These are phyloP conservation scores for Alternaria triticina DNA, from an alignment of 2,329 filamentous ascomycete species.

Conservation along the genomic window DNA sequence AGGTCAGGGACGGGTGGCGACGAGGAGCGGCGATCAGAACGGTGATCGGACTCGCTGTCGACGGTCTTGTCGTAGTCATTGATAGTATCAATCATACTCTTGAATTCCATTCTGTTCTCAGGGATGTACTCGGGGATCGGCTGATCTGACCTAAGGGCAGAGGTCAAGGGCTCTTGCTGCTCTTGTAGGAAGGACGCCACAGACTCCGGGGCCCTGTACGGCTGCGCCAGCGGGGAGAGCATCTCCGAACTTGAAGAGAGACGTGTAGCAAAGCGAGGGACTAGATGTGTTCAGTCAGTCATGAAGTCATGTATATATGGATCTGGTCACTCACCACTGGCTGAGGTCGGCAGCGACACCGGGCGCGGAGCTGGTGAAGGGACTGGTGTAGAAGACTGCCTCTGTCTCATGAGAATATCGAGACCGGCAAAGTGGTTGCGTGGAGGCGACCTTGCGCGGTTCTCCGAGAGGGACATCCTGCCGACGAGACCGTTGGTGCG, in stretches of 20 bases:
- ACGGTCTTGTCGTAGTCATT: neutral
- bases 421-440: slow-evolving; percentile 29
- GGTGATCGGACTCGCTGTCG: neutral
- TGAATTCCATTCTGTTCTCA: slow-evolving; percentile 2
- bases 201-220: slow-evolving; percentile 2
- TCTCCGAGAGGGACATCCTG: neutral
- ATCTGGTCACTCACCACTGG: slow-evolving; percentile 5
- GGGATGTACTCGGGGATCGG: neutral
- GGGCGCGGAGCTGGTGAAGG: neutral
- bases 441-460: neutral
- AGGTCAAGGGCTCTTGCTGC: slow-evolving; percentile 4
- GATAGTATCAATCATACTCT: neutral
- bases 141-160: neutral
- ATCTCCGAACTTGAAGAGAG: neutral
- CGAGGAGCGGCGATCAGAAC: neutral
- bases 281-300: slow-evolving; percentile 7
- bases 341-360: neutral
- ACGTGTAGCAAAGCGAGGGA: slow-evolving; percentile 3
- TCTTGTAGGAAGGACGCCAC: slow-evolving; percentile 13
- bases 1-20: neutral
- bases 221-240: slow-evolving; percentile 7
- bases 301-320: neutral
- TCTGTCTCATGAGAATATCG: slow-evolving; percentile 22
- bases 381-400: slow-evolving; percentile 17
- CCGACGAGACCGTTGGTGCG: neutral